Percentiles rank a stretch among this genome's conserved stretches.
Evolutionary conservation across 768 basidiomycete species (phyloP).

Genomic region (Pisolithus microcarpus): DNA sequence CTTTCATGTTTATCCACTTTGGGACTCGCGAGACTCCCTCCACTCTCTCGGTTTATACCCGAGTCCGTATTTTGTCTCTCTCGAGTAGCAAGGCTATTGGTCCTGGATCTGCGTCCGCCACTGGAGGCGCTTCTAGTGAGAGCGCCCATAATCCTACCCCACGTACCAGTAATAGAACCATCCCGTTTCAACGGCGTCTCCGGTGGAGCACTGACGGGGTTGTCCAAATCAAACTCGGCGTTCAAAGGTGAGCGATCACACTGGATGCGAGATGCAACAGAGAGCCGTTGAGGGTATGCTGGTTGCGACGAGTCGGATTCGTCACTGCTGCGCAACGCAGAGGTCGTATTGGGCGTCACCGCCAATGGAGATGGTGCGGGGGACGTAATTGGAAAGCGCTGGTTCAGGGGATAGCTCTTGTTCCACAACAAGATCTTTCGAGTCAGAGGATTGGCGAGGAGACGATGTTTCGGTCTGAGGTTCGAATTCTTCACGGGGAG

Average conservation of each 20-base stretch:
- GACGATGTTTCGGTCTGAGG: slow-evolving; percentile 47
- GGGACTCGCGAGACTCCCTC: slow-evolving; percentile 57
- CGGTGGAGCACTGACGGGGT: slow-evolving; percentile 29
- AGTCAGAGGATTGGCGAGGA: slow-evolving; percentile 49
- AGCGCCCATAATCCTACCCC: slow-evolving; percentile 67
- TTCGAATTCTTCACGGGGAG: slow-evolving; percentile 40
- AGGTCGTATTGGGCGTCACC: slow-evolving; percentile 37
- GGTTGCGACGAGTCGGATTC: slow-evolving; percentile 45
- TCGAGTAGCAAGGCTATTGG: slow-evolving; percentile 65
- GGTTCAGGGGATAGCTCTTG: slow-evolving; percentile 53
- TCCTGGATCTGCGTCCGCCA: slow-evolving; percentile 68
- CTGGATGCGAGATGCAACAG: slow-evolving; percentile 54
- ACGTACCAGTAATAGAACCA: slow-evolving; percentile 42
- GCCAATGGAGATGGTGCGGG: slow-evolving; percentile 45
- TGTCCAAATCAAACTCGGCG: slow-evolving; percentile 47
- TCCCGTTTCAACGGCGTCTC: slow-evolving; percentile 56
- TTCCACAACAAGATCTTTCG: slow-evolving; percentile 58
- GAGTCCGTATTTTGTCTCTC: slow-evolving; percentile 68
- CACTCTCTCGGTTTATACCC: slow-evolving; percentile 69
- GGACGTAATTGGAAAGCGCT: slow-evolving; percentile 34
- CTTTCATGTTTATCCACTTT: slow-evolving; percentile 50
- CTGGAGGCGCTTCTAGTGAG: slow-evolving; percentile 61
- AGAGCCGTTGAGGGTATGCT: slow-evolving; percentile 52
- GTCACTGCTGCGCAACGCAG: slow-evolving; percentile 35
- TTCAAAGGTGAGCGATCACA: slow-evolving; percentile 51